Conservation (phyloP, 495 filamentous ascomycete genomes). For the Neurospora hispaniola region DNA sequence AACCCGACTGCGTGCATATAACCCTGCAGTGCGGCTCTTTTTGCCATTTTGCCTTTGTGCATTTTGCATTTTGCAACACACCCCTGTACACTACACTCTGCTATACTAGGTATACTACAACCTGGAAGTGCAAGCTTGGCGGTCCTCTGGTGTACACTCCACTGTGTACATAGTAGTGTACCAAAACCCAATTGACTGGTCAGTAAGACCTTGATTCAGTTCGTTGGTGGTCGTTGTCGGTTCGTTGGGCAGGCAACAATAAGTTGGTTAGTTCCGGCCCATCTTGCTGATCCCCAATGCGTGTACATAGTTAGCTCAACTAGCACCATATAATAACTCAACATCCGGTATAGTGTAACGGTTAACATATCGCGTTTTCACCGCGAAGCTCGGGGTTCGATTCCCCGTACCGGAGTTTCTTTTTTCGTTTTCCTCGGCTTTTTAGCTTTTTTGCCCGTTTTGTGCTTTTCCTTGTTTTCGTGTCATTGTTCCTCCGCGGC, state of each 20-base stretch:
- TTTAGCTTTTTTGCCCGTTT: neutral
- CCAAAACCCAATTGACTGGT: too few relatives aligned
- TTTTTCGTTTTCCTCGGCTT: neutral
- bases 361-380: constrained; percentile 28
- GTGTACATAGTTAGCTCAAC: neutral
- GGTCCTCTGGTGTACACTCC: too few relatives aligned
- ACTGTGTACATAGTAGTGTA: too few relatives aligned
- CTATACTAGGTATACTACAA: too few relatives aligned
- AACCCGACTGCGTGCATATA: neutral
- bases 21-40: neutral
- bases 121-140: neutral
- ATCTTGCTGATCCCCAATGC: too few relatives aligned
- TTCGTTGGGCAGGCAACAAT: neutral
- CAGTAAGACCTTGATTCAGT: neutral
- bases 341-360: neutral
- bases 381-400: constrained; percentile 32
- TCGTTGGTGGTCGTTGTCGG: neutral
- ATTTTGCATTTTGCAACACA: too few relatives aligned
- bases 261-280: neutral
- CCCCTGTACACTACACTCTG: too few relatives aligned
- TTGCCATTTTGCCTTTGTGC: too few relatives aligned
- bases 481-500: too few relatives aligned
- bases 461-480: too few relatives aligned
- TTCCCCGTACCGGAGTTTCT: constrained; percentile 28
- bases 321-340: neutral